Evolutionary conservation across 2,329 filamentous ascomycete genomes (phyloP).

Genomic region (Aspergillus fumigatiaffinis): DNA sequence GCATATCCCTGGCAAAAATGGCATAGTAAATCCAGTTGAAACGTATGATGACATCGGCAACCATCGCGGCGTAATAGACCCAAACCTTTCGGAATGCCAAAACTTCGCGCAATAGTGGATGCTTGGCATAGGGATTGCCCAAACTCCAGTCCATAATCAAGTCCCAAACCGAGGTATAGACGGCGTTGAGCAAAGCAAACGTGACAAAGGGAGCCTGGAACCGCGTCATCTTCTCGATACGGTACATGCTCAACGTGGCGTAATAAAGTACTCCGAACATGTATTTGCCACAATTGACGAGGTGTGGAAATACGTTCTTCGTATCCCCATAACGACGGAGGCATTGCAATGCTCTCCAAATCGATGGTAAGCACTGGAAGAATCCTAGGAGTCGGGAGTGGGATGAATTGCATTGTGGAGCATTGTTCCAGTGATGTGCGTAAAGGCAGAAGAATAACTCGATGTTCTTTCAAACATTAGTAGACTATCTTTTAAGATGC

Average conservation of each 20-base stretch:
- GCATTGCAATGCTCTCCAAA: slow-evolving; percentile 90
- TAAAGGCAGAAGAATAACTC: slow-evolving; percentile 95
- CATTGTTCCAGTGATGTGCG: slow-evolving; percentile 69
- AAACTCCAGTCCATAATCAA: slow-evolving; percentile 94
- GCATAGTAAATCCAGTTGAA: slow-evolving; percentile 95
- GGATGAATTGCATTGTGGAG: slow-evolving; percentile 75
- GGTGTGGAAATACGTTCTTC: slow-evolving; percentile 80
- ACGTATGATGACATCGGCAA: slow-evolving; percentile 76
- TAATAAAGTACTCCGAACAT: slow-evolving; percentile 76
- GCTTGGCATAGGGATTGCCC: slow-evolving; percentile 68
- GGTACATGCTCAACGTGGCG: slow-evolving; percentile 75
- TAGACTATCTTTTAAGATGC: not conserved
- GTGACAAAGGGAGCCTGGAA: slow-evolving; percentile 70
- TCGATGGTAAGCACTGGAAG: slow-evolving; percentile 73
- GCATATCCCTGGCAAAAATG: slow-evolving; percentile 72
- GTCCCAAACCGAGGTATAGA: slow-evolving; percentile 90
- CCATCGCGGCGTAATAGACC: slow-evolving; percentile 83
- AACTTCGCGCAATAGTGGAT: slow-evolving; percentile 69
- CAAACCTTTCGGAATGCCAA: slow-evolving; percentile 74
- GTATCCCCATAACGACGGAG: slow-evolving; percentile 86
- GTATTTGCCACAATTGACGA: slow-evolving; percentile 92
- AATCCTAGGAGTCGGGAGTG: slow-evolving; percentile 83
- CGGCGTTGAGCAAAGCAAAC: slow-evolving; percentile 73
- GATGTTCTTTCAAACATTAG: slow-evolving; percentile 61
- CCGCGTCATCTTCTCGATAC: slow-evolving; percentile 59